Conservation (phyloP, 768 basidiomycete genomes). For the Boletus pseudopeckii region DNA sequence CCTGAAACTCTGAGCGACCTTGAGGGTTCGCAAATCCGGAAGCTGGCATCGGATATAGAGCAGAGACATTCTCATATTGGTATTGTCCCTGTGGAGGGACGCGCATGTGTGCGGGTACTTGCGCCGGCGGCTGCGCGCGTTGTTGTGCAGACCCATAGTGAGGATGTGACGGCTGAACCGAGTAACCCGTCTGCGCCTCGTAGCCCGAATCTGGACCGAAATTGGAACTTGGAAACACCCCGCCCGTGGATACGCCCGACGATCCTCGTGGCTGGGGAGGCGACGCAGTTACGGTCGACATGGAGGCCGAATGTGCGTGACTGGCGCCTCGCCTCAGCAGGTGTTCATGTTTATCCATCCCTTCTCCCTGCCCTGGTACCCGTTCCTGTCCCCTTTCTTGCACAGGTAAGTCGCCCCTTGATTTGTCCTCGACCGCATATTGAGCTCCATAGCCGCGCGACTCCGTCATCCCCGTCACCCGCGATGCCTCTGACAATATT, state of each 20-base stretch:
- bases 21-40: neutral
- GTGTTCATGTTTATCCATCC: neutral
- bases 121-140: conserved; percentile 6
- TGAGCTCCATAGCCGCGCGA: neutral
- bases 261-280: conserved; percentile 9
- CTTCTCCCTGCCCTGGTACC: neutral
- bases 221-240: neutral
- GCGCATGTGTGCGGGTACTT: neutral
- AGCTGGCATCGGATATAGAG: neutral
- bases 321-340: neutral
- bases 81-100: conserved; percentile 10
- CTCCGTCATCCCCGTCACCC: neutral
- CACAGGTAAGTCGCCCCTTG: neutral
- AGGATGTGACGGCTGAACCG: neutral
- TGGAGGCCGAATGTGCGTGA: conserved; percentile 24
- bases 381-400: conserved; percentile 1
- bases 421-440: neutral
- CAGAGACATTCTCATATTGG: neutral
- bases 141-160: conserved; percentile 10
- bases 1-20: neutral
- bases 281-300: conserved; percentile 25
- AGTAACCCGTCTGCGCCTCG: neutral
- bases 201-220: neutral
- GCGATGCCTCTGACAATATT: neutral
- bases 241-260: neutral